Evolutionary conservation across 139 green algal species (phyloP), one percentile per base, ranked within the genome.

Genomic region (Haematococcus sp.): DNA sequence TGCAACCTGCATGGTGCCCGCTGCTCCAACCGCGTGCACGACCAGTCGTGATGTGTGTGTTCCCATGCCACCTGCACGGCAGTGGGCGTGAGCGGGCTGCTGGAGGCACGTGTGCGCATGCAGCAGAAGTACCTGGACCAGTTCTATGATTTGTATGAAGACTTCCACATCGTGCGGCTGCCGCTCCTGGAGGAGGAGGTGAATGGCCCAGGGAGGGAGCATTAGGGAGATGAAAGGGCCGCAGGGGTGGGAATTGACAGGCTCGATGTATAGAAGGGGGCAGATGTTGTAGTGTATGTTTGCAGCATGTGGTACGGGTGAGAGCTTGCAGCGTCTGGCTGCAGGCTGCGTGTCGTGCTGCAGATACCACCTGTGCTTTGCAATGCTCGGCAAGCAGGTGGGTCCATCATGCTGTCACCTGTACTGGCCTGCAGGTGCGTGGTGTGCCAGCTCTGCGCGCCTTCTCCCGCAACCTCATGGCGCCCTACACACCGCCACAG

Each of bases 101-200:
- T 98, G 32, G 78, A 84, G 63, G 93, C 94, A 22, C 83, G 94
- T 13, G 81, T 97, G 59, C 86, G 85, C 59, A 98, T 98, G 94
- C 94, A 98, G 83, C 82, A 94, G 32, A 97, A 97, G 76, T 98
- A 98, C 75, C 77, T 94, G n/a, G 78, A 89, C 13, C 83, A 94
- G 81, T 98, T 93, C 79, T 81, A 96, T 40, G 95, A 98, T 71
- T 81, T 98, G 63, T 98, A 98, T 74, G 95, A 97, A 70, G 95
- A 98, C 76, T 95, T 95, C 75, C 88, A 97, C 81, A 83, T 97
- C 16, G 81, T 94, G 3, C 86, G 87, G 75, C 80, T 97, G 77
- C 95, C 95, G 22, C 80, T 98, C 70, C 81, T 97, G 30, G 88
- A 94, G 32, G 93, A 98, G 71, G 94, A 98, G 82, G 93, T 96